Evolutionary conservation across 139 green algal species (phyloP).

Genomic region (Medakamo hakoo): DNA sequence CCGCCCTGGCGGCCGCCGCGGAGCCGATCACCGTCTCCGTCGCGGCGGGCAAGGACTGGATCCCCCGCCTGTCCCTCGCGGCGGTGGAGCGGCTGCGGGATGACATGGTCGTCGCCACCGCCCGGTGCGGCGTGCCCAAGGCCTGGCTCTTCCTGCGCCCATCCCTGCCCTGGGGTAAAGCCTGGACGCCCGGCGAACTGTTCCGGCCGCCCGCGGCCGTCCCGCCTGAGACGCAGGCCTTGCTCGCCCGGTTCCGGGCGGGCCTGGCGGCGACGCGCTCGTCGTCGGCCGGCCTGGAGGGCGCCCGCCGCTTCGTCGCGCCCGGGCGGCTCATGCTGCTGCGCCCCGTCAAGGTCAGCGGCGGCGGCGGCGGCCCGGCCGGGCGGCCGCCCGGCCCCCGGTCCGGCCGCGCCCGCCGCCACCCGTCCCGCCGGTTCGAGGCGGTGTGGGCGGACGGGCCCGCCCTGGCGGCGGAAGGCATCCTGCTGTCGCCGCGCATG

Average conservation of each 20-base stretch:
- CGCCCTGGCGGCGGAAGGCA: slow-evolving; percentile 18
- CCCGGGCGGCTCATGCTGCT: slow-evolving; percentile 17
- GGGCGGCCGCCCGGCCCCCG: no score
- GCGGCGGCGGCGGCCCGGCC: background rate
- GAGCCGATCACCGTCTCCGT: slow-evolving; percentile 23
- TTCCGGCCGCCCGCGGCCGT: slow-evolving; percentile 15
- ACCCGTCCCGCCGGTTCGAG: background rate
- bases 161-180: no score
- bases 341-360: slow-evolving; percentile 11
- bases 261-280: background rate
- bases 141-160: slow-evolving; percentile 19
- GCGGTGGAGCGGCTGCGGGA: slow-evolving; percentile 28
- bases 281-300: background rate
- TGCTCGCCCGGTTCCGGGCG: slow-evolving; percentile 3
- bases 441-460: slow-evolving; percentile 11
- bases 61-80: slow-evolving; percentile 36
- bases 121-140: slow-evolving; percentile 30
- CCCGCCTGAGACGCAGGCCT: background rate
- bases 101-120: slow-evolving; percentile 26
- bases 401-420: no score
- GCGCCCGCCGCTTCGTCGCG: slow-evolving; percentile 5
- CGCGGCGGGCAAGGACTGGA: slow-evolving; percentile 37
- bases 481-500: slow-evolving; percentile 31
- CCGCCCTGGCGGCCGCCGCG: slow-evolving; percentile 6
- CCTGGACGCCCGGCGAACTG: slow-evolving; percentile 19